These are phyloP conservation scores for Calonectria montana DNA, from an alignment of 2,329 filamentous ascomycete genomes.

Conservation along the genomic window DNA sequence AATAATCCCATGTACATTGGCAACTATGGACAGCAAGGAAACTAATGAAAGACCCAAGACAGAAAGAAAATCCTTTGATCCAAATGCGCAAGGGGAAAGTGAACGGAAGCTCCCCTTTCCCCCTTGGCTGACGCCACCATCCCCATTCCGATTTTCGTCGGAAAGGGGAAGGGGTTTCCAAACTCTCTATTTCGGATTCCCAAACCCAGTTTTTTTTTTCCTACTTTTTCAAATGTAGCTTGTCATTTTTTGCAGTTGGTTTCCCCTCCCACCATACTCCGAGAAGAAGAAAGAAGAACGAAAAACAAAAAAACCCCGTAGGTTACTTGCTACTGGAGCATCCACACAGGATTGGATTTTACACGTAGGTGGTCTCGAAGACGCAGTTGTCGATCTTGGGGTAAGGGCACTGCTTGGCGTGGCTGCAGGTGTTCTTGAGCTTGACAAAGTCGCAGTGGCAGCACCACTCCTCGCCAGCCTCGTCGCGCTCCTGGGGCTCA, in stretches of 20 bases:
- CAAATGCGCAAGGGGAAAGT: neutral
- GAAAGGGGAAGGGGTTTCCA: neutral
- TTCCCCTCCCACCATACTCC: neutral
- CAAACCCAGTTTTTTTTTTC: neutral
- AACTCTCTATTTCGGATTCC: neutral
- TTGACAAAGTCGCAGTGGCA: neutral
- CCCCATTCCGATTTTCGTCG: neutral
- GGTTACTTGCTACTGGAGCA: too few species aligned
- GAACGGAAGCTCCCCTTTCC: neutral
- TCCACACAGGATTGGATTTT: neutral
- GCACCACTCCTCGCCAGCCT: neutral
- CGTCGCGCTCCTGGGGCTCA: neutral
- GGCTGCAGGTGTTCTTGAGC: neutral
- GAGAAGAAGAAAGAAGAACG: too few species aligned
- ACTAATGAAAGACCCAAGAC: neutral
- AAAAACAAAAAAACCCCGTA: too few species aligned
- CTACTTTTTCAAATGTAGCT: neutral
- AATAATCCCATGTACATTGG: slow-evolving; percentile 3
- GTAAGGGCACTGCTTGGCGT: neutral
- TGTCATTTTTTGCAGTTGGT: neutral
- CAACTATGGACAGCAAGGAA: slow-evolving; percentile 3
- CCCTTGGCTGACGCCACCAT: neutral
- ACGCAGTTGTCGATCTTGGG: neutral
- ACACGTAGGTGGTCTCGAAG: neutral
- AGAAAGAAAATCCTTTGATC: neutral